A percentile compares a stretch with the other conserved stretches of the same genome.
Evolutionary conservation across 2,329 filamentous ascomycete species (phyloP).

Genomic region (Aspergillus brunneoviolaceus): DNA sequence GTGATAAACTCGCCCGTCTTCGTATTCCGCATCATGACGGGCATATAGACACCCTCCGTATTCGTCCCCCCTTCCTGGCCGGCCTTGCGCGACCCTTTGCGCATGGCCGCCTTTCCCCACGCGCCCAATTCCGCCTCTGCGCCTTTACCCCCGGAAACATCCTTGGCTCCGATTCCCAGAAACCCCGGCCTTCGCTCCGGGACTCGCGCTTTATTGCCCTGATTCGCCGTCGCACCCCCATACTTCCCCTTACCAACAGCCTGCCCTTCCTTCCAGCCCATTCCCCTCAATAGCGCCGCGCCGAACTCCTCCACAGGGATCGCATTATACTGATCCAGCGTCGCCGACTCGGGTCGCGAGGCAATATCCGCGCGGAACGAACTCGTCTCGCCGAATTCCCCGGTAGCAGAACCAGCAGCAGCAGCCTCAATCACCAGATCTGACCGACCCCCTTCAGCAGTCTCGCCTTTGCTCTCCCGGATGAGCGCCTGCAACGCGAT

Average conservation of each 20-base stretch:
- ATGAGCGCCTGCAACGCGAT: constrained; percentile 67
- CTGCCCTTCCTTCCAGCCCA: constrained; percentile 84
- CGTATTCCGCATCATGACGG: constrained; percentile 61
- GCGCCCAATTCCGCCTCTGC: constrained; percentile 71
- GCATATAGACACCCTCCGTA: constrained; percentile 57
- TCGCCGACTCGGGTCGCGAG: constrained; percentile 71
- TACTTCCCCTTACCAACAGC: constrained; percentile 57
- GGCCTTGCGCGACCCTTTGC: constrained; percentile 57
- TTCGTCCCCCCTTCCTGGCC: constrained; percentile 47
- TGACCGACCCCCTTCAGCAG: constrained; percentile 33
- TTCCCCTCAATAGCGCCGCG: constrained; percentile 81
- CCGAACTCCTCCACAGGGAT: constrained; percentile 95
- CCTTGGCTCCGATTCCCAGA: constrained; percentile 85
- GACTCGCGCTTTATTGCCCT: constrained; percentile 60
- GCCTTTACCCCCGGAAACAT: constrained; percentile 57
- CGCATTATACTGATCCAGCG: constrained; percentile 78
- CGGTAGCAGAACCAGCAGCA: constrained; percentile 18
- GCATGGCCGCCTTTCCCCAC: constrained; percentile 68
- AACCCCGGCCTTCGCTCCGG: constrained; percentile 73
- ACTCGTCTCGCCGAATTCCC: constrained; percentile 48
- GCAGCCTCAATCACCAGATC: constrained; percentile 55
- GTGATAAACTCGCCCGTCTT: constrained; percentile 62
- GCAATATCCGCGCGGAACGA: constrained; percentile 70
- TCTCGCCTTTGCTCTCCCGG: constrained; percentile 51
- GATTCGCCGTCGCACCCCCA: constrained; percentile 40